Percentiles rank a stretch among this genome's conserved stretches.
phyloP scores from a whole-genome alignment of 1,139 yeast species.

The Candida neerlandica region DNA sequence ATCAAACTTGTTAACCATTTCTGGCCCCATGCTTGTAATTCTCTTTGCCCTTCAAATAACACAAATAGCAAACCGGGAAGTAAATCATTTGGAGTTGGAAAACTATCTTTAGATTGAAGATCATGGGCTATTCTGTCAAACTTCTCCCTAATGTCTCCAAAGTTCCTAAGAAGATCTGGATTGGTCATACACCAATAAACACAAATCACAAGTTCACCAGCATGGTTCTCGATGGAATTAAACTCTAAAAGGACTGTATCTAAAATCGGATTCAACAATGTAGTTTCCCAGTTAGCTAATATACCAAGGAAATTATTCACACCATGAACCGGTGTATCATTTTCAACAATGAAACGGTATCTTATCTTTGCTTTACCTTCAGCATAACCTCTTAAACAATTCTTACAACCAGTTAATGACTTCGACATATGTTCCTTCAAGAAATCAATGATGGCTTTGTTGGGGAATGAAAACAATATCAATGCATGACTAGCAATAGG shows the following conservation, averaged over 20 bases:
- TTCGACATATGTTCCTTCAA: slow-evolving; percentile 42
- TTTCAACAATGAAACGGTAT: slow-evolving; percentile 50
- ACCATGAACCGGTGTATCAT: slow-evolving; percentile 50
- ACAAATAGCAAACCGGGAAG: slow-evolving; percentile 55
- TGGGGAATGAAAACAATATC: slow-evolving; percentile 61
- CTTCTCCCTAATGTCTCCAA: slow-evolving; percentile 26
- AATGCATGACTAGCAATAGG: slow-evolving; percentile 55
- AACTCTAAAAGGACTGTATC: not conserved
- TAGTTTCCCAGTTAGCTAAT: slow-evolving; percentile 56
- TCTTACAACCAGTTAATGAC: slow-evolving; percentile 48
- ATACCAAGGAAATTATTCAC: slow-evolving; percentile 53
- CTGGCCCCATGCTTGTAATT: slow-evolving; percentile 38
- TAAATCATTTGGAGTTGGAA: slow-evolving; percentile 18
- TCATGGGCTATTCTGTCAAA: slow-evolving; percentile 27
- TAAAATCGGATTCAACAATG: slow-evolving; percentile 16
- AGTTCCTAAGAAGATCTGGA: slow-evolving; percentile 47
- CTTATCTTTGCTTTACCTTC: slow-evolving; percentile 54
- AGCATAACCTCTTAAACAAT: slow-evolving; percentile 56
- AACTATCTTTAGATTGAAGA: slow-evolving; percentile 20
- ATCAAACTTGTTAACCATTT: slow-evolving; percentile 19
- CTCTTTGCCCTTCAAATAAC: slow-evolving; percentile 53
- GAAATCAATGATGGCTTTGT: slow-evolving; percentile 44
- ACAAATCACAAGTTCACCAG: not conserved
- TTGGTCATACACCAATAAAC: slow-evolving; percentile 17
- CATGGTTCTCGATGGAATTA: slow-evolving; percentile 1